Percentiles rank a stretch among this genome's conserved stretches.
phyloP scores from a whole-genome alignment of 108 stramenopile species.

The Skeletonema marinoi region DNA sequence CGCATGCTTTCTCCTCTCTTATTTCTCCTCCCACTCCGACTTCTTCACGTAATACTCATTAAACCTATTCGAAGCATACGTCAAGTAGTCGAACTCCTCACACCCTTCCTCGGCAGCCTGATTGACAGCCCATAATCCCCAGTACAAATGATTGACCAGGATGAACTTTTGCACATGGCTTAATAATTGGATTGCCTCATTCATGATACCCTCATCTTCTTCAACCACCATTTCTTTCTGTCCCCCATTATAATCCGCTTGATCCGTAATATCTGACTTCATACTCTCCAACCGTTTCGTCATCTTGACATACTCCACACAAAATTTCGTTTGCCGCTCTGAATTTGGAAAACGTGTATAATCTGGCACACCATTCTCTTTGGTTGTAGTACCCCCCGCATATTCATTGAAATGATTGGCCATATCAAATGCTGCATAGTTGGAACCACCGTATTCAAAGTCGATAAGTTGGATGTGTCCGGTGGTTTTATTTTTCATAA shows the following conservation, averaged over 20 bases:
- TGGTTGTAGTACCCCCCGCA: conserved; percentile 67
- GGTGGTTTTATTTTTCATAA: conserved; percentile 50
- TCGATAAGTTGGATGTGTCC: conserved; percentile 80
- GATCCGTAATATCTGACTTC: conserved; percentile 1
- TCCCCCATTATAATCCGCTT: background rate
- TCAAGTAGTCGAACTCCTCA: conserved; percentile 68
- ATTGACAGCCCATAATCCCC: conserved; percentile 89
- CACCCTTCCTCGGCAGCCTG: conserved; percentile 87
- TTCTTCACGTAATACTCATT: conserved; percentile 35
- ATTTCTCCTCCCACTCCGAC: conserved; percentile 5
- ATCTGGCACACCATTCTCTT: conserved; percentile 63
- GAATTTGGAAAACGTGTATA: conserved; percentile 59
- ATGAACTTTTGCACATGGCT: conserved; percentile 67
- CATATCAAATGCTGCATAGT: conserved; percentile 84
- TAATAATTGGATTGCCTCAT: conserved; percentile 36
- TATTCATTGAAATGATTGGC: conserved; percentile 93
- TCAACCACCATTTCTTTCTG: background rate
- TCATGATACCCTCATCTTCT: conserved; percentile 5
- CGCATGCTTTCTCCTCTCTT: background rate
- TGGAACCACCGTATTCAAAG: conserved; percentile 89
- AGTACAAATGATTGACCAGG: conserved; percentile 84
- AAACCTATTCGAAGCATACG: conserved; percentile 36
- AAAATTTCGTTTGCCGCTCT: conserved; percentile 54
- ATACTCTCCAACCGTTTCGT: conserved; percentile 14
- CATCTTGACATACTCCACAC: conserved; percentile 56